Percentiles rank a stretch among this genome's conserved stretches.
phyloP scores from a whole-genome alignment of 805 yeast genomes.

The Ascoidea asiatica region DNA sequence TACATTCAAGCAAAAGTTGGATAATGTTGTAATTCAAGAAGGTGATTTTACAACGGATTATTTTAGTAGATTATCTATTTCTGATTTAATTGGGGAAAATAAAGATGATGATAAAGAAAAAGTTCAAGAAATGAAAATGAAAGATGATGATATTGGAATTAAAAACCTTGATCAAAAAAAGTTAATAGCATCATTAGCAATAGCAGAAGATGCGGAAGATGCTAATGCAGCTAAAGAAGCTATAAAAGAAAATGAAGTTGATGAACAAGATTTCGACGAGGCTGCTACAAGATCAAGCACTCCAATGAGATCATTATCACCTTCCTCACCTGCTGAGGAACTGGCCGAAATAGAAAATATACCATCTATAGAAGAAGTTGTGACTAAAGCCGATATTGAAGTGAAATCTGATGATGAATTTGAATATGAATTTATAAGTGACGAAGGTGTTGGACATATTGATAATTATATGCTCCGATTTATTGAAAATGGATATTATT shows the following conservation, averaged over 20 bases:
- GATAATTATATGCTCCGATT: constrained; percentile 94
- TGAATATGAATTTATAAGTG: constrained; percentile 39
- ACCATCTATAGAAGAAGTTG: constrained; percentile 3
- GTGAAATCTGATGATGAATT: constrained; percentile 22
- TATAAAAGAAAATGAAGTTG: constrained; percentile 71
- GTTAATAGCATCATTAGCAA: constrained; percentile 48
- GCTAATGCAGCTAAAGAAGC: constrained; percentile 84
- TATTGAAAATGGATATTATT: constrained; percentile 72
- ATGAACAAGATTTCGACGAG: constrained; percentile 74
- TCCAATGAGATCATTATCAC: constrained; percentile 15
- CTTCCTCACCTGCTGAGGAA: constrained; percentile 18
- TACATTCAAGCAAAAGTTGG: constrained; percentile 85
- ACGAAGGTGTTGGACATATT: constrained; percentile 57
- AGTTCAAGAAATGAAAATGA: constrained; percentile 15
- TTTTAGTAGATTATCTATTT: constrained; percentile 74
- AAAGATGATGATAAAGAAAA: constrained; percentile 14
- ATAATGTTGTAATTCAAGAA: constrained; percentile 90
- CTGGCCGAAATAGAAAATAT: constrained; percentile 3
- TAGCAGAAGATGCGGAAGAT: constrained; percentile 92
- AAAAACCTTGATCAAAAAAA: constrained; percentile 14
- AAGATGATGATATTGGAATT: constrained; percentile 7
- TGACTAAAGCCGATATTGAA: constrained; percentile 12
- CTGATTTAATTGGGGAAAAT: constrained; percentile 59
- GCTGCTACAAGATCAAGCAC: constrained; percentile 16
- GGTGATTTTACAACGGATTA: constrained; percentile 98